Evolutionary conservation across 2,329 filamentous ascomycete genomes (phyloP).

Genomic region (Fusarium sambucinum): DNA sequence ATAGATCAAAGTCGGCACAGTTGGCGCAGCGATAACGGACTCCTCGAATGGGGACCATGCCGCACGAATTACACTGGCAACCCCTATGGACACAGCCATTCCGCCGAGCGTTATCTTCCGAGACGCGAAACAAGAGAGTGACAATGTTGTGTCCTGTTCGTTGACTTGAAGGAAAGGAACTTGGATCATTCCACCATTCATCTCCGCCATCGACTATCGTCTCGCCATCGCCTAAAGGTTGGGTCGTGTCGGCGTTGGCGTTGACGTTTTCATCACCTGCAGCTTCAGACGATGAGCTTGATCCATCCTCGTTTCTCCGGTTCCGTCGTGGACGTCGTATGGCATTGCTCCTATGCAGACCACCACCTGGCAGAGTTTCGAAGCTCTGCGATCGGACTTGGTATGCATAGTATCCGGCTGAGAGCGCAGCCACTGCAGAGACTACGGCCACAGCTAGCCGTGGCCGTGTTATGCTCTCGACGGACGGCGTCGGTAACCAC

Average conservation of each 20-base stretch:
- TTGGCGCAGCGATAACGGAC: conserved; percentile 95
- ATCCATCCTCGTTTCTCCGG: conserved; percentile 54
- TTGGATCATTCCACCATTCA: conserved; percentile 65
- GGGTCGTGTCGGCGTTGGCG: conserved; percentile 49
- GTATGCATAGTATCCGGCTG: conserved; percentile 71
- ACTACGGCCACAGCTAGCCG: conserved; percentile 67
- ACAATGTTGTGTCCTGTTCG: conserved; percentile 82
- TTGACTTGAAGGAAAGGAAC: conserved; percentile 56
- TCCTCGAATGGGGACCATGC: conserved; percentile 87
- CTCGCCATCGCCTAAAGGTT: conserved; percentile 54
- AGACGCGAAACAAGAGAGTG: conserved; percentile 88
- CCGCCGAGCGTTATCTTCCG: conserved; percentile 88
- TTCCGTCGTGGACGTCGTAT: conserved; percentile 64
- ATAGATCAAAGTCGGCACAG: conserved; percentile 95
- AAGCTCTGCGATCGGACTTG: conserved; percentile 47
- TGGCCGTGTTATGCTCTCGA: conserved; percentile 67
- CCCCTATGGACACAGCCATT: conserved; percentile 94
- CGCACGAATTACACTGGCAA: conserved; percentile 91
- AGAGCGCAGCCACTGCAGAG: conserved; percentile 68
- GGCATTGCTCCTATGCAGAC: conserved; percentile 75
- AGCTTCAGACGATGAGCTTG: conserved; percentile 58
- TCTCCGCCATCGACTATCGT: conserved; percentile 58
- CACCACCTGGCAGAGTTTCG: conserved; percentile 48
- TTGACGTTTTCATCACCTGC: conserved; percentile 61
- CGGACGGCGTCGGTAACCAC: conserved; percentile 62